Evolutionary conservation across 1,284 basidiomycete genomes (phyloP), one percentile per base, ranked within the genome.

Genomic region (Puccinia novopanici): DNA sequence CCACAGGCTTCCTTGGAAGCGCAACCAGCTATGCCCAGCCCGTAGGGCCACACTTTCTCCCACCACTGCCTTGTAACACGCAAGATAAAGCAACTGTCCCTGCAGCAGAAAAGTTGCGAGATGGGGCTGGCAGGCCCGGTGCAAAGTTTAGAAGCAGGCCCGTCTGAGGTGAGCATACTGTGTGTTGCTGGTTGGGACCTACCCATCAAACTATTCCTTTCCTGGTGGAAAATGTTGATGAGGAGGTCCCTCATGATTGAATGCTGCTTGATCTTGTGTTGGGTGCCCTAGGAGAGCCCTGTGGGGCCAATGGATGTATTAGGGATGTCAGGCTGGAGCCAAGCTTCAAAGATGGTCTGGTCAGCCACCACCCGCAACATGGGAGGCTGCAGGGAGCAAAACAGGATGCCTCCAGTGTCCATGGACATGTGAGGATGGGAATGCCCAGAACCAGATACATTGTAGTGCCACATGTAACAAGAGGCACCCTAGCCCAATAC

Each of bases 61-160:
- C 37, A 72, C 55, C 57, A 45, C 77, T 68, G 77, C 77, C 77
- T 79, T 68, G 77, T 79, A 57, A 68, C 77, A 79, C 48, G 77
- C 77, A 68, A 79, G 77, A 68, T 65, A n/a, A 48, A 30, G 4
- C 6, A 22, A 19, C 30, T 54, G 48, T 79, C 77, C 77, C 77
- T 71, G 77, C 77, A 79, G 77, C 77, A 68, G 77, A 79, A 68
- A 45, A 50, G 48, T 78, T 30, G 50, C 61, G 48, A 50, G 27
- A n/a, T 24, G 13, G 40, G 34, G 48, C n/a, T 24, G n/a, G 9
- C n/a, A 52, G 42, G 9, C 12, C 42, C 2, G 52, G 4, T 59
- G 40, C n/a, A n/a, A n/a, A 73, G 50, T 4, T 40, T 27, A 22
- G 52, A 19, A 52, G 24, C 10, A 24, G n/a, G 34, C 19, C 27